phyloP scores from a whole-genome alignment of 106 monocot genomes.

The Dendrobium nobile region DNA sequence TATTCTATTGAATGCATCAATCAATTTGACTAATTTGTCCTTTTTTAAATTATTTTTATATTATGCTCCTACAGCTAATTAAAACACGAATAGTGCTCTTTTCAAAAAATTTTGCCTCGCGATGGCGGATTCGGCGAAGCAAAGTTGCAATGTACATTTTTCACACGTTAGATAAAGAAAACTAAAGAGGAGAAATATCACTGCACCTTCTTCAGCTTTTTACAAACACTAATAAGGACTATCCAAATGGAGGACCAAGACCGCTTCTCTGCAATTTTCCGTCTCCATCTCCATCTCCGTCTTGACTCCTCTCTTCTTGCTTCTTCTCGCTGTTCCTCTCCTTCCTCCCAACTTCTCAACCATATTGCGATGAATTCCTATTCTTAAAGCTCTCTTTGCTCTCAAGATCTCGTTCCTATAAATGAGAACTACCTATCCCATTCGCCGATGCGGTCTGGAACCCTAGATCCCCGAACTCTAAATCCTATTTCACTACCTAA shows the following conservation, averaged over 20 bases:
- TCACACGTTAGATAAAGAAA: no score
- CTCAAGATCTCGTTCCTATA: background rate
- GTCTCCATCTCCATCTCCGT: background rate
- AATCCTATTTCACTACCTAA: background rate
- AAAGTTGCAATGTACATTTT: no score
- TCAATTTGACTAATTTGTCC: no score
- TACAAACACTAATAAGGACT: background rate
- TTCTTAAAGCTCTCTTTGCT: background rate
- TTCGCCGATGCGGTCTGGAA: background rate
- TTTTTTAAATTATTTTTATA: no score
- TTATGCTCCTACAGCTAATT: no score
- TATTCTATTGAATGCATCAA: no score
- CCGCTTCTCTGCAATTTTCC: background rate
- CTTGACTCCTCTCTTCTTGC: background rate
- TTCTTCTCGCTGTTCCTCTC: background rate
- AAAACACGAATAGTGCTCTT: no score
- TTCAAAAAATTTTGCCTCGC: no score
- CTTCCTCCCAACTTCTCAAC: conserved; percentile 5
- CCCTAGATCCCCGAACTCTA: background rate
- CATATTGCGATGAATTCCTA: background rate
- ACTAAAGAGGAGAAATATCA: background rate
- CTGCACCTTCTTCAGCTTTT: background rate
- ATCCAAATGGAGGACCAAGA: conserved; percentile 11
- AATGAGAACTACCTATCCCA: background rate
- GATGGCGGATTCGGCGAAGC: no score